These are phyloP conservation scores for Claviceps maximensis DNA, from an alignment of 2,329 filamentous ascomycete genomes.

Conservation along the genomic window DNA sequence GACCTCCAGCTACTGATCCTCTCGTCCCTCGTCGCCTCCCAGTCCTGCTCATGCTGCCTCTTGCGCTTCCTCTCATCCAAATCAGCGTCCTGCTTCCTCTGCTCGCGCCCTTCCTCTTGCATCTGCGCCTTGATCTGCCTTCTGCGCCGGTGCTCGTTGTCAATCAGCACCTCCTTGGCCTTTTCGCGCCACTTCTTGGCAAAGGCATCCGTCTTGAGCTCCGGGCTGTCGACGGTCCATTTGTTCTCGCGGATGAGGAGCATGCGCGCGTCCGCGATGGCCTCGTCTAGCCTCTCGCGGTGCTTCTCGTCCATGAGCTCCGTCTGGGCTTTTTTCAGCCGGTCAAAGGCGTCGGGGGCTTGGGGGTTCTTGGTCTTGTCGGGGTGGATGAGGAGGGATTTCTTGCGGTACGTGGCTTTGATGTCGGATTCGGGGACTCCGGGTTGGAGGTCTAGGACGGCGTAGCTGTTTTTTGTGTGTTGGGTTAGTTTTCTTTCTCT, in stretches of 20 bases:
- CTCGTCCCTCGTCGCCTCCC: conserved; percentile 85
- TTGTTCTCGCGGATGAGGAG: conserved; percentile 89
- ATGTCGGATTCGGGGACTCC: conserved; percentile 94
- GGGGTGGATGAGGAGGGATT: conserved; percentile 97
- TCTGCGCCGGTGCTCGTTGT: conserved; percentile 75
- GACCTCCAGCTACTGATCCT: conserved; percentile 89
- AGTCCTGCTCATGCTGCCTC: conserved; percentile 85
- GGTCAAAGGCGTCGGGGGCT: conserved; percentile 91
- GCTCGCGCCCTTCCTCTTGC: conserved; percentile 88
- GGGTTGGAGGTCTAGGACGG: conserved; percentile 87
- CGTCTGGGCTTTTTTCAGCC: conserved; percentile 86
- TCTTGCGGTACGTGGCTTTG: conserved; percentile 85
- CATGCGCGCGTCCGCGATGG: conserved; percentile 90
- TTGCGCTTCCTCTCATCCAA: conserved; percentile 67
- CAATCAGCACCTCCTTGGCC: conserved; percentile 76
- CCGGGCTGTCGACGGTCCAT: conserved; percentile 77
- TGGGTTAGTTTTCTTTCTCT: background rate
- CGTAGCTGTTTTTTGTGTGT: conserved; percentile 47
- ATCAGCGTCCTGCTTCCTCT: conserved; percentile 77
- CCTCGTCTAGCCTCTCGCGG: conserved; percentile 76
- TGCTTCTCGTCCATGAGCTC: conserved; percentile 90
- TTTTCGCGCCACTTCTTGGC: conserved; percentile 80
- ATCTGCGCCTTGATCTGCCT: conserved; percentile 86
- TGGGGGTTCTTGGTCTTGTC: conserved; percentile 89
- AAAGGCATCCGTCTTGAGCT: conserved; percentile 75